These are phyloP conservation scores for Xanthoceras sorbifolium DNA, from an alignment of 345 rosid genomes.

Conservation along the genomic window DNA sequence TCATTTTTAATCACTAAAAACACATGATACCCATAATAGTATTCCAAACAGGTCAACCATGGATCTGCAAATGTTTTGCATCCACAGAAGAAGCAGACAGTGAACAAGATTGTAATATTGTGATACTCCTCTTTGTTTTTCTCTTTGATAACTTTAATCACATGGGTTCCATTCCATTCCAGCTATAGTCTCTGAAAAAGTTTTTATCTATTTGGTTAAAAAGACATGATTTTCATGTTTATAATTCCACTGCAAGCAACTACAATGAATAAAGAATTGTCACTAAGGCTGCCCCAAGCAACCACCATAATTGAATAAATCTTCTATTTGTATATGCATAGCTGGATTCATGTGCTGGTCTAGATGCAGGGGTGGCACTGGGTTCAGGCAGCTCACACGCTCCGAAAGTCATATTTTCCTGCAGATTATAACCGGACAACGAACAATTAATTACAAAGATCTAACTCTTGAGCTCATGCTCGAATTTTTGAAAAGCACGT, in stretches of 20 bases:
- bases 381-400: slow-evolving; percentile 39
- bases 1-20: not conserved
- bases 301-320: slow-evolving; percentile 19
- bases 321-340: slow-evolving; percentile 23
- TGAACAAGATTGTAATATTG: not conserved
- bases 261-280: slow-evolving; percentile 19
- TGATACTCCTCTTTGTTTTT: not conserved
- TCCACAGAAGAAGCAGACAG: not conserved
- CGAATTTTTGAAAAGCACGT: too few relatives aligned
- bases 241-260: not conserved
- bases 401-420: slow-evolving; percentile 56
- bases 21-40: slow-evolving; percentile 5
- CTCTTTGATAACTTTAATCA: not conserved
- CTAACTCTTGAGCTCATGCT: not conserved
- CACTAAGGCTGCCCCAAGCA: slow-evolving; percentile 21
- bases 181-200: not conserved
- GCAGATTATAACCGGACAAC: slow-evolving; percentile 6
- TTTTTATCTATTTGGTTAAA: not conserved
- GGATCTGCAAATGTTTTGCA: not conserved
- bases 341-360: slow-evolving; percentile 31
- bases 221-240: not conserved
- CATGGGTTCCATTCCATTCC: not conserved
- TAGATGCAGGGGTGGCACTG: slow-evolving; percentile 16
- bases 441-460: not conserved
- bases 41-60: not conserved